Conservation (phyloP, 1,284 basidiomycete species). For the Malassezia sp. region DNA sequence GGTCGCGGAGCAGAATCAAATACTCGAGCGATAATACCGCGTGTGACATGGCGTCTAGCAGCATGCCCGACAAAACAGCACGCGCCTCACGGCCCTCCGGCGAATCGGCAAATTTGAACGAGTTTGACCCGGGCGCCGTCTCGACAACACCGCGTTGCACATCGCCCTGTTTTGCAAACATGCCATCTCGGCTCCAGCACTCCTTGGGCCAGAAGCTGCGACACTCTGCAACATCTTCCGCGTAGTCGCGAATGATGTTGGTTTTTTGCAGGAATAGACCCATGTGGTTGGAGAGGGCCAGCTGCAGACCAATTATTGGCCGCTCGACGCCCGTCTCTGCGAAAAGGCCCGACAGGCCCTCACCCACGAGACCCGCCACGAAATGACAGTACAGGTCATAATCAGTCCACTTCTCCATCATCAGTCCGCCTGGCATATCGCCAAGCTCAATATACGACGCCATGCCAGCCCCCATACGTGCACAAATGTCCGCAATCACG, state of each 20-base stretch:
- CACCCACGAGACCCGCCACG: constrained; percentile 93
- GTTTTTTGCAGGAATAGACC: constrained; percentile 96
- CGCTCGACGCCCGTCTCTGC: constrained; percentile 75
- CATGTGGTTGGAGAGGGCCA: constrained; percentile 85
- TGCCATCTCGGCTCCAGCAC: constrained; percentile 59
- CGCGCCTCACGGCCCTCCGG: constrained; percentile 32
- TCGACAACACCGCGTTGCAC: constrained; percentile 38
- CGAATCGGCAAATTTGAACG: constrained; percentile 22
- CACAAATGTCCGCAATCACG: constrained; percentile 64
- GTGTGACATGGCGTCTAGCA: constrained; percentile 77
- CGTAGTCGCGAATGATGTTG: constrained; percentile 90
- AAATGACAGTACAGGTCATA: constrained; percentile 98
- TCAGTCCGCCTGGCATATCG: constrained; percentile 21
- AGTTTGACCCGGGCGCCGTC: constrained; percentile 17
- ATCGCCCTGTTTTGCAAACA: constrained; percentile 31
- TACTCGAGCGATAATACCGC: constrained; percentile 80
- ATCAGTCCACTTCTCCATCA: constrained; percentile 52
- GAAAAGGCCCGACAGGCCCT: constrained; percentile 84
- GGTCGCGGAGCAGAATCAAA: constrained; percentile 72
- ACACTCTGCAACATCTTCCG: constrained; percentile 75
- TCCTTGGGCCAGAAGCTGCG: constrained; percentile 92
- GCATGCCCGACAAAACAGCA: constrained; percentile 59
- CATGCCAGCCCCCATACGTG: constrained; percentile 80
- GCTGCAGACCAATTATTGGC: constrained; percentile 63
- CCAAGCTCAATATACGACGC: constrained; percentile 60